phyloP scores from a whole-genome alignment of 2,329 filamentous ascomycete species.

The Clarireedia monteithiana region DNA sequence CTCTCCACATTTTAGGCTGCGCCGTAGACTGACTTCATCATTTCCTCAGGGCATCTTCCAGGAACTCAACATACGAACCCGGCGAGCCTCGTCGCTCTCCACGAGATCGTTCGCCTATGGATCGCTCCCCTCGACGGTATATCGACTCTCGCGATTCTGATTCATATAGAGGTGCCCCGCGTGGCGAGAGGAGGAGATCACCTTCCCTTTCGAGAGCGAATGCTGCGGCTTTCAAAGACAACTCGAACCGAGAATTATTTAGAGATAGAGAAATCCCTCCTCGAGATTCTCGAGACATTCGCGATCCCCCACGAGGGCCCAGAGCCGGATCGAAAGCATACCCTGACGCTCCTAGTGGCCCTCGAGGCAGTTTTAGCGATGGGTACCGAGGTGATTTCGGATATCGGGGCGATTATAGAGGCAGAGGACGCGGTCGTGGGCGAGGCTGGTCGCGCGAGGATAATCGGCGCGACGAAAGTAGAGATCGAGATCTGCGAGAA shows the following conservation, averaged over 20 bases:
- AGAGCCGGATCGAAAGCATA: constrained; percentile 49
- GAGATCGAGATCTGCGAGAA: constrained; percentile 49
- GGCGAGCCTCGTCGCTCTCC: constrained; percentile 33
- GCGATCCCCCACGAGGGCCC: constrained; percentile 74
- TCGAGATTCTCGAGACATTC: constrained; percentile 28
- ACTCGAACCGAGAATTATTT: constrained; percentile 6
- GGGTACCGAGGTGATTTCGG: constrained; percentile 51
- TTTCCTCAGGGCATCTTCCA: constrained; percentile 21
- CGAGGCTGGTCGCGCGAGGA: constrained; percentile 20
- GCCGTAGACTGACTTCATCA: background rate
- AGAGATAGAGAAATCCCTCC: constrained; percentile 5
- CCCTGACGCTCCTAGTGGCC: constrained; percentile 55
- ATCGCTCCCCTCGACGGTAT: constrained; percentile 8
- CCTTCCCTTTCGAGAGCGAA: constrained; percentile 40
- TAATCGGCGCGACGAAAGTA: constrained; percentile 42
- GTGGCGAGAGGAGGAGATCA: constrained; percentile 27
- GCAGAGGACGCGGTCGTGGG: constrained; percentile 36
- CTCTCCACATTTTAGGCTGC: constrained; percentile 12
- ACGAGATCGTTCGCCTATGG: constrained; percentile 27
- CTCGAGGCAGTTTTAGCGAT: constrained; percentile 57
- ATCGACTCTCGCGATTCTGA: constrained; percentile 8
- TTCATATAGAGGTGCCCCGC: constrained; percentile 22
- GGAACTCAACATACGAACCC: constrained; percentile 25
- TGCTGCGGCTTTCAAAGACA: constrained; percentile 1
- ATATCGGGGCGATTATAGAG: constrained; percentile 44